Percentiles rank a stretch among this genome's conserved stretches.
Evolutionary conservation across 2,329 filamentous ascomycete species (phyloP).

Genomic region (Teratosphaeria destructans): DNA sequence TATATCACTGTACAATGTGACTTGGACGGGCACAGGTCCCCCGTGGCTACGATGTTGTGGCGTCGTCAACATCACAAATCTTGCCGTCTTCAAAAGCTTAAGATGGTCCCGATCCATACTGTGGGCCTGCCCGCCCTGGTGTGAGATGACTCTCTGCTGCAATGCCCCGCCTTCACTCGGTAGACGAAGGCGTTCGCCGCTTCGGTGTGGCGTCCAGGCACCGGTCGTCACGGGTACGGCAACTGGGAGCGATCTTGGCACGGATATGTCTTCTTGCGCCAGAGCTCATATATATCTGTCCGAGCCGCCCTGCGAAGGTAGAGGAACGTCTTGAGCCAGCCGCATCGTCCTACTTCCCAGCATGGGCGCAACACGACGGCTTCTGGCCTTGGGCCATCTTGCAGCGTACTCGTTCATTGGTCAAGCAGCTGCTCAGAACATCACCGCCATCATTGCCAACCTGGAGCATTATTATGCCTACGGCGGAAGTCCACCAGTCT

Average conservation of each 20-base stretch:
- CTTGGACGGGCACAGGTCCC: background rate
- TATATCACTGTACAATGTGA: background rate
- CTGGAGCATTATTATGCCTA: slow-evolving; percentile 12
- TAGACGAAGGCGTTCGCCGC: background rate
- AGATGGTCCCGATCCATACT: background rate
- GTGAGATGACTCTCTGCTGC: background rate
- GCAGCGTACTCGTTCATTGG: background rate
- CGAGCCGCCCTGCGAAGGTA: background rate
- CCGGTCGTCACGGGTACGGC: background rate
- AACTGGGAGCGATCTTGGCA: background rate
- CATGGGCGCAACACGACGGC: background rate
- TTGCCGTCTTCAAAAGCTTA: background rate
- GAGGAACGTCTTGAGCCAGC: background rate
- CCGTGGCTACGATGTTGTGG: background rate
- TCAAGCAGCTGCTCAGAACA: background rate
- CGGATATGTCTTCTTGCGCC: background rate
- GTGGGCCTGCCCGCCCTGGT: background rate
- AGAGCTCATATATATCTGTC: background rate
- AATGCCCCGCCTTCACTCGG: background rate
- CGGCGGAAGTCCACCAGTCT: slow-evolving; percentile 17
- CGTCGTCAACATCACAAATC: background rate
- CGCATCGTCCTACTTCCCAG: background rate
- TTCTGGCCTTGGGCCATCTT: background rate
- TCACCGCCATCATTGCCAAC: background rate
- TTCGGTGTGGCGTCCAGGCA: background rate